Evolutionary conservation across 768 basidiomycete genomes (phyloP), one percentile per base, ranked within the genome.

Genomic region (Mycena olivaceomarginata): DNA sequence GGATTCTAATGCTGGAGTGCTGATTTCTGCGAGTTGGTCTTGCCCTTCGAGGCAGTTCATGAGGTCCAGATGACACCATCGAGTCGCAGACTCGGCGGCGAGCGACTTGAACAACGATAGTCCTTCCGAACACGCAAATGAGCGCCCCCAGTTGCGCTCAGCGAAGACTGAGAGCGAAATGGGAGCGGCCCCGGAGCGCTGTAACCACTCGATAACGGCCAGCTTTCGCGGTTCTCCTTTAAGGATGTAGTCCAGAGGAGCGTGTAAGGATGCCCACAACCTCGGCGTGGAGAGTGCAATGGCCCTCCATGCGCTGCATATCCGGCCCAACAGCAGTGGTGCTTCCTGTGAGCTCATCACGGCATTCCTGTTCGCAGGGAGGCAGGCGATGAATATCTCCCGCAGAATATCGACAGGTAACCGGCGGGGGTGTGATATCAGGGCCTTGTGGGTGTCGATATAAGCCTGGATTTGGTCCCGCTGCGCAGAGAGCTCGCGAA

Each of bases 371-470:
- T 25, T 57, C 25, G 64, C 41, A 11, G 67, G 73, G 31, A 74
- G 73, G 40, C 73, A 74, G 5, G 73, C 73, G 18, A 62, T 40
- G 40, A 70, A 60, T n/a, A 65, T 25, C 25, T 46, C 64, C 15
- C 43, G 64, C 11, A 65, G 4, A 15, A 65, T 25, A 65, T 65
- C 64, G 16, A 1, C 13, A 2, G 64, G 64, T 5, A 65, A 43
- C 7, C 64, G 64, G 7, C 43, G 43, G 10, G 43, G 43, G 15
- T 25, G n/a, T 8, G 64, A 65, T 46, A 65, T 65, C 2, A 65
- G 15, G 12, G 64, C 64, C 43, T 46, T 65, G 18, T 65, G 64
- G 10, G 64, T 12, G 43, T 65, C 64, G 12, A 65, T 11, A 31
- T 45, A 65, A 13, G 45, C 43, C 64, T 46, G n/a, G n/a, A 65